Conservation (phyloP, 1,284 basidiomycete species). For the Malassezia dermatis region DNA sequence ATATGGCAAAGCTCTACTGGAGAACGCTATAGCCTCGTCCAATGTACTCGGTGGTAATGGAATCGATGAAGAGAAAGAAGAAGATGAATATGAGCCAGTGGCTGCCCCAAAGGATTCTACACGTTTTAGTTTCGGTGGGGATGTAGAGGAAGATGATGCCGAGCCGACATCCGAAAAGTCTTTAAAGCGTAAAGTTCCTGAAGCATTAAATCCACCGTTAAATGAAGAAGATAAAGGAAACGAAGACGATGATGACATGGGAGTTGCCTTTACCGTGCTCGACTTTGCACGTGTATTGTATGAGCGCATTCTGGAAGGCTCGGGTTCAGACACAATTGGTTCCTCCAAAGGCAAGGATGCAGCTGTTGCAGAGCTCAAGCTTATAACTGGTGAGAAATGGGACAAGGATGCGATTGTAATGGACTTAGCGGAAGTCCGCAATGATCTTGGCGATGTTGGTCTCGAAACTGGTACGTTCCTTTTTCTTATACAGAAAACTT, state of each 20-base stretch:
- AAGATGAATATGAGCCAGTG: not conserved
- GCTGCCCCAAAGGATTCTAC: constrained; percentile 18
- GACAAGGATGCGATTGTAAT: constrained; percentile 21
- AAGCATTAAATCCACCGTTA: not conserved
- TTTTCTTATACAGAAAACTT: constrained; percentile 36
- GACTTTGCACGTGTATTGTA: constrained; percentile 40
- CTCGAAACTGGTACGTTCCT: constrained; percentile 30
- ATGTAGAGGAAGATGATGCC: constrained; percentile 23
- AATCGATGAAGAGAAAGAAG: not conserved
- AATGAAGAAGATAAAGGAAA: constrained; percentile 6
- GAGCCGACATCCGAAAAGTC: not conserved
- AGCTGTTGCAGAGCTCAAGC: constrained; percentile 18
- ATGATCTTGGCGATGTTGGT: constrained; percentile 43
- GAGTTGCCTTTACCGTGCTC: constrained; percentile 36
- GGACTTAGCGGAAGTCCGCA: constrained; percentile 42
- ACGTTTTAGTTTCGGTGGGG: constrained; percentile 36
- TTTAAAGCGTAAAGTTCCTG: constrained; percentile 5
- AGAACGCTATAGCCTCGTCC: constrained; percentile 37
- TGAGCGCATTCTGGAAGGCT: constrained; percentile 23
- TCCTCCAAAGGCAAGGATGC: constrained; percentile 4
- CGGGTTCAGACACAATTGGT: not conserved
- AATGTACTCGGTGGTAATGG: constrained; percentile 37
- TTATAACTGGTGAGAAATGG: constrained; percentile 29
- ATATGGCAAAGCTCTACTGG: constrained; percentile 40
- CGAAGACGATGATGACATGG: constrained; percentile 33